A percentile compares a stretch with the other conserved stretches of the same genome.
Evolutionary conservation across 2,329 filamentous ascomycete genomes (phyloP).

Genomic region (Paecilomyces variotii): DNA sequence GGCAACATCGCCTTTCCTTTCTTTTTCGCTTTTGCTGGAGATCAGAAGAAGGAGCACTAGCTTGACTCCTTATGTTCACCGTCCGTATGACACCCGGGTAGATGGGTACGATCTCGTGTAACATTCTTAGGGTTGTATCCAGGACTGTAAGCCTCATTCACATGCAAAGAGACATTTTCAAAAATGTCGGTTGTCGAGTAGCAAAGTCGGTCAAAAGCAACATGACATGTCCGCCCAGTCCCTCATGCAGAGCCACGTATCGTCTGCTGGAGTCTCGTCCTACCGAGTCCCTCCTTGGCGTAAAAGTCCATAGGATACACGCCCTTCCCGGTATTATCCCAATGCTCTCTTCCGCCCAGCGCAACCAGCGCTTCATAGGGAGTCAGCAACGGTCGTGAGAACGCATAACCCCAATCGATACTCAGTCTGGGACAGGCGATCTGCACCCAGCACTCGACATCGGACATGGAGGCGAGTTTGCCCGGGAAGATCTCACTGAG

Average conservation of each 20-base stretch:
- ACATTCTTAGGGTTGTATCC: neutral
- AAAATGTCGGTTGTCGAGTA: neutral
- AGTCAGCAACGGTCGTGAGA: constrained; percentile 77
- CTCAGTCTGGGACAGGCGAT: constrained; percentile 93
- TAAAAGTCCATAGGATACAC: constrained; percentile 99
- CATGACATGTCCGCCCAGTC: neutral
- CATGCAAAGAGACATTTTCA: no score
- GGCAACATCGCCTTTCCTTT: neutral
- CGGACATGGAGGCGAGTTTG: constrained; percentile 84
- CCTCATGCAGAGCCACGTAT: neutral
- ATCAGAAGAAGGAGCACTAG: neutral
- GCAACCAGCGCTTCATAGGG: constrained; percentile 92
- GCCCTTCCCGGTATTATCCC: constrained; percentile 52
- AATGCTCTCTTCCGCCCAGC: constrained; percentile 70
- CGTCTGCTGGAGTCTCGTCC: constrained; percentile 51
- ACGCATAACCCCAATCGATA: constrained; percentile 98
- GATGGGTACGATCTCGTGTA: neutral
- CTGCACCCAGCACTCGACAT: constrained; percentile 97
- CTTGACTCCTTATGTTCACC: neutral
- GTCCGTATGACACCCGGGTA: neutral
- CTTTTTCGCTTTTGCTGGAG: neutral
- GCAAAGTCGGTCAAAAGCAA: neutral
- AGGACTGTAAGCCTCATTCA: neutral
- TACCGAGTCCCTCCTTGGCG: constrained; percentile 78
- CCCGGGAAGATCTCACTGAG: constrained; percentile 95